Base-by-base conservation (phyloP, 768 basidiomycete species). In the Russula emetica region DNA sequence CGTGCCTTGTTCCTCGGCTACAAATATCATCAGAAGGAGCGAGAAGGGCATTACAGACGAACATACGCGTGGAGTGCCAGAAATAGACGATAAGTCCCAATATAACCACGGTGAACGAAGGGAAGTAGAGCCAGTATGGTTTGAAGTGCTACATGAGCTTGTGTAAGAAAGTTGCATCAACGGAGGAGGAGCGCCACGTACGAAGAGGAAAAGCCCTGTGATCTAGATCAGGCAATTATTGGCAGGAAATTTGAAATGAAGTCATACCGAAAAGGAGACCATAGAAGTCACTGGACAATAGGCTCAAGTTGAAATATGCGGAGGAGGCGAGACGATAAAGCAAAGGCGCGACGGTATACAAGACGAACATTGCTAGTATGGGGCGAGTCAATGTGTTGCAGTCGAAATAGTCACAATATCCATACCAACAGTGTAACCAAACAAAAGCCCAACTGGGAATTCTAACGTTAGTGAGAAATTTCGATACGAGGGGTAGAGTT, bases 81-180 rank as follows among this genome's bases (percentile, higher is more conserved):
- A 94, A 94, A 75, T 94, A 94, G 42, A 86, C 81, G 70, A 94
- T 77, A 5, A 94, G 80, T 3, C 92, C 92, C 14, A 77, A 38
- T 50, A 94, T 72, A 64, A 92, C 84, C 16, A 93, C 78, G 1
- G 74, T 79, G 70, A 88, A 94, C 0, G 92, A 82, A 64, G 86
- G 77, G 75, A 94, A 94, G 79, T 94, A 94, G 18, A 94, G 80
- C 91, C 92, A 94, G 78, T 83, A 94, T 4, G 92, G 92, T 50
- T 76, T 74, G 76, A 83, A 93, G 68, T 92, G 87, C 91, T 93
- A 67, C 62, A 42, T 55, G 45, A 11, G 13, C 28, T 28, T 20
- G 58, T 50, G 11, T 56, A 20, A 52, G 14, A 64, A 55, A 58
- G 22, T 40, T 36, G 24, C 32, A 36, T 13, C 36, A 26, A 55